A percentile compares a stretch with the other conserved stretches of the same genome.
Conservation (phyloP, 495 filamentous ascomycete genomes). For the Hypoxylon trugodes region DNA sequence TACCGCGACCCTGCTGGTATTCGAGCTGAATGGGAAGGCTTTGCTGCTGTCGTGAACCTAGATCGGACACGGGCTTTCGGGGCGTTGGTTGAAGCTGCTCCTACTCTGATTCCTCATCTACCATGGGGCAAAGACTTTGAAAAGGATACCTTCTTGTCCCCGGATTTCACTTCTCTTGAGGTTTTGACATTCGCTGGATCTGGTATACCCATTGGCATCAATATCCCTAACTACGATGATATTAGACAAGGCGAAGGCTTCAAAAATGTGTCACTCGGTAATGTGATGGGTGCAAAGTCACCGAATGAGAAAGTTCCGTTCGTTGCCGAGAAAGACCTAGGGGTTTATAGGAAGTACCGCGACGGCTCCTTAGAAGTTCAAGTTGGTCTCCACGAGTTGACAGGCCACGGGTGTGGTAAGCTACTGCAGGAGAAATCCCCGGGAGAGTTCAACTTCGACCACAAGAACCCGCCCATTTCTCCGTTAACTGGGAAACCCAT, state of each 20-base stretch:
- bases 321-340: conserved; percentile 75
- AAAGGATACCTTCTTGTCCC: conserved; percentile 92
- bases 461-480: conserved; percentile 77
- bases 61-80: conserved; percentile 93
- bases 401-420: conserved; percentile 96
- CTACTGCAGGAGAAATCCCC: conserved; percentile 86
- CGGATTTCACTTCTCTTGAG: conserved; percentile 91
- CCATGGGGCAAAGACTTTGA: conserved; percentile 92
- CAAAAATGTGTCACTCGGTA: conserved; percentile 95
- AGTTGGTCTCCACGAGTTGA: conserved; percentile 93
- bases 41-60: conserved; percentile 77
- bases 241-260: conserved; percentile 94
- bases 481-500: conserved; percentile 81
- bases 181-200: conserved; percentile 72
- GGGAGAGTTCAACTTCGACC: conserved; percentile 87
- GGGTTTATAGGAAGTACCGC: conserved; percentile 79
- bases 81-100: conserved; percentile 80
- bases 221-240: conserved; percentile 90
- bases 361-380: conserved; percentile 93
- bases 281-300: conserved; percentile 88
- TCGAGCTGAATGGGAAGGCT: conserved; percentile 97
- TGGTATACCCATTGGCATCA: conserved; percentile 83
- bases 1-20: conserved; percentile 94
- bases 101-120: conserved; percentile 82
- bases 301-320: conserved; percentile 92